Evolutionary conservation across 352 stramenopile genomes (phyloP), one percentile per base, ranked within the genome.

Genomic region (Phytopythium vexans): DNA sequence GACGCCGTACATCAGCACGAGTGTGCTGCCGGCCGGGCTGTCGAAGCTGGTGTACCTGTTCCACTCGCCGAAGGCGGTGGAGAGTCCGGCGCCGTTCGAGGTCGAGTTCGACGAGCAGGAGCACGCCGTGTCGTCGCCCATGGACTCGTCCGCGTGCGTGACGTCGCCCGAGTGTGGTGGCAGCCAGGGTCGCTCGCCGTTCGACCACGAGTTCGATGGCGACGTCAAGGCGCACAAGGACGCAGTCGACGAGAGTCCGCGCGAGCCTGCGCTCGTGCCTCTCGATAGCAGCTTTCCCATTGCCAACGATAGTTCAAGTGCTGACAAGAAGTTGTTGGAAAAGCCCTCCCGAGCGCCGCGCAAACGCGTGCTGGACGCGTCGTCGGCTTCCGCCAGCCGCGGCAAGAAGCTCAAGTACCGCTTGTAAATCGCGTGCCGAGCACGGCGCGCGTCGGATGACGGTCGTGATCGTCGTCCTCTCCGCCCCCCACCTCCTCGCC

Each of bases 11-110:
- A 83, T 92, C 60, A 64, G 80, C 50, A 88, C 82, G 39, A 76
- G 82, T 60, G 73, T 89, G 72, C 75, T 92, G 53, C 72, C 77
- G 46, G 59, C 73, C 31, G 74, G 74, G 60, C 54, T 92, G 65
- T 81, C 79, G 6, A 89, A 89, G 63, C 66, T 92, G 66, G 79
- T 92, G 32, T 77, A 84, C 58, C 68, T 72, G 48, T 92, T 88
- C 53, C 73, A 92, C 52, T 79, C 82, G 44, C 60, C 65, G 31
- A 80, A 73, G 66, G 33, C 40, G 32, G 68, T 79, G 31, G 77
- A 89, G 54, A 88, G 75, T 56, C 75, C 75, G 15, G 58, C 66
- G 21, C 60, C 68, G 37, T 75, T 77, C 32, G 71, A 80, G 31
- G 43, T 73, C 43, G 68, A 79, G 53, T 62, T 70, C 38, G 68